These are phyloP conservation scores for Beta macrorhiza DNA, from an alignment of 179 eudicot species.

Conservation along the genomic window DNA sequence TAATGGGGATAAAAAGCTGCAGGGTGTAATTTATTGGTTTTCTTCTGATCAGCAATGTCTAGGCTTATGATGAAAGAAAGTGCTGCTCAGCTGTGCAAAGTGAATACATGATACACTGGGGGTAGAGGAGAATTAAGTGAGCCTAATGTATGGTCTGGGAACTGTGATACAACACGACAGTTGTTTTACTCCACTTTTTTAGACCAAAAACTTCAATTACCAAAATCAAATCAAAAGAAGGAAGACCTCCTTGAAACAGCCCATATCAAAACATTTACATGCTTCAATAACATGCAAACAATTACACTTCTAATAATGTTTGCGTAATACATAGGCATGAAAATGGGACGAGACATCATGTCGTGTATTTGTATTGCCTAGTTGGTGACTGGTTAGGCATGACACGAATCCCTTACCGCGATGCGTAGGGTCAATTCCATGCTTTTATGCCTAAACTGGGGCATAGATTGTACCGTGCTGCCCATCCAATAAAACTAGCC, in stretches of 20 bases:
- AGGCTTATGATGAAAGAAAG: not conserved
- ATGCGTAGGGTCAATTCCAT: too few species aligned
- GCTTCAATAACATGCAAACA: not conserved
- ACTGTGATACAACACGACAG: not conserved
- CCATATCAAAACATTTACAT: not conserved
- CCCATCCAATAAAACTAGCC: too few species aligned
- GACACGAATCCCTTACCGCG: too few species aligned
- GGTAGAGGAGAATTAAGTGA: not conserved
- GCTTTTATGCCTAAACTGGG: too few species aligned
- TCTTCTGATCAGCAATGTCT: not conserved
- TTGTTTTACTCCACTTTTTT: not conserved
- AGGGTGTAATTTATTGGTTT: not conserved
- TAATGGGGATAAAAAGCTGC: not conserved
- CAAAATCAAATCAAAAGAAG: not conserved
- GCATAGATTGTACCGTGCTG: too few species aligned
- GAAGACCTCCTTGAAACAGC: not conserved
- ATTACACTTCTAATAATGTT: not conserved
- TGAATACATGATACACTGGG: not conserved
- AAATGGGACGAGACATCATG: too few species aligned
- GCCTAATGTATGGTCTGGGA: not conserved
- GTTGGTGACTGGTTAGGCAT: too few species aligned
- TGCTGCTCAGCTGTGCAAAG: not conserved
- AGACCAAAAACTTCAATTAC: not conserved
- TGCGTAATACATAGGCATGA: not conserved
- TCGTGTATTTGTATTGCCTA: too few species aligned